Evolutionary conservation across 805 yeast species (phyloP).

Genomic region (Pichia ethanolica): DNA sequence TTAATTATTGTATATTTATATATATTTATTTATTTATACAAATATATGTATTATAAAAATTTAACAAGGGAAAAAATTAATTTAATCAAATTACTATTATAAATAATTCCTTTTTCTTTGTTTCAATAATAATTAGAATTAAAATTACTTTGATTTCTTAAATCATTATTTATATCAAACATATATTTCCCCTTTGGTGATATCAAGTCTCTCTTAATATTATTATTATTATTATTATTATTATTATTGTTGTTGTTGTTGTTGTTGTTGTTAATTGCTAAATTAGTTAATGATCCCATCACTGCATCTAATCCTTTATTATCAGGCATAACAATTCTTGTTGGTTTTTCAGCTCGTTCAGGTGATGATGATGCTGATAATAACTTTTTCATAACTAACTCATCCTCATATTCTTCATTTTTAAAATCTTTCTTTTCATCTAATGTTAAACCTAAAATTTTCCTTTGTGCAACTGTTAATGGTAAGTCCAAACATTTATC

Average conservation of each 20-base stretch:
- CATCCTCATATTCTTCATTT: slow-evolving; percentile 1
- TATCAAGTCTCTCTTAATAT: neutral
- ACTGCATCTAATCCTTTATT: slow-evolving; percentile 2
- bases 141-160: neutral
- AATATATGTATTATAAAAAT: too few relatives aligned
- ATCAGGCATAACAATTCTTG: slow-evolving; percentile 1
- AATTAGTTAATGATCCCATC: slow-evolving; percentile 4
- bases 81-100: too few relatives aligned
- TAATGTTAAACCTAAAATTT: slow-evolving; percentile 35
- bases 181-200: slow-evolving; percentile 7
- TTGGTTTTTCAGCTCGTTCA: slow-evolving; percentile 1
- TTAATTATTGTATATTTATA: too few relatives aligned
- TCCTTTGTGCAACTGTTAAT: slow-evolving; percentile 38
- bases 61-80: too few relatives aligned
- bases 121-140: slow-evolving; percentile 1
- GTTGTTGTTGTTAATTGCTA: neutral
- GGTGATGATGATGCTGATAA: neutral
- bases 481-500: slow-evolving; percentile 49
- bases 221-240: neutral
- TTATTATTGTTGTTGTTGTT: neutral
- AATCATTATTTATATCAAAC: slow-evolving; percentile 1
- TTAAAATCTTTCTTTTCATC: slow-evolving; percentile 3
- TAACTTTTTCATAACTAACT: neutral
- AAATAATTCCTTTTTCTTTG: neutral
- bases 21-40: too few relatives aligned